phyloP scores from a whole-genome alignment of 805 yeast genomes.

The Cyberlindnera americana region DNA sequence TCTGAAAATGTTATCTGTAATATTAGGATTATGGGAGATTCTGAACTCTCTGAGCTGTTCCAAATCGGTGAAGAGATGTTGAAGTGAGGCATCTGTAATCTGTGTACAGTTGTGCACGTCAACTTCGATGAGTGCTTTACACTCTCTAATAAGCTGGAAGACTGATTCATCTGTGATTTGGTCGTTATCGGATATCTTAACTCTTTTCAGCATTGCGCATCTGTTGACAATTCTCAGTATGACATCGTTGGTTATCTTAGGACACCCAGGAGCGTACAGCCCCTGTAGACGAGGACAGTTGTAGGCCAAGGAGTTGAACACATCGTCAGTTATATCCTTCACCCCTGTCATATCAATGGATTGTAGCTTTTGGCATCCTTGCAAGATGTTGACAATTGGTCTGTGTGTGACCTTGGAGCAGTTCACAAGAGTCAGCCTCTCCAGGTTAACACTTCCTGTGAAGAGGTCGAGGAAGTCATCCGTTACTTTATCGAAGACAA shows the following conservation, averaged over 20 bases:
- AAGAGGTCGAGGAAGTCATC: conserved; percentile 61
- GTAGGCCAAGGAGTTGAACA: conserved; percentile 62
- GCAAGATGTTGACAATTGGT: conserved; percentile 60
- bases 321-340: conserved; percentile 61
- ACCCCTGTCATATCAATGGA: conserved; percentile 87
- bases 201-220: conserved; percentile 76
- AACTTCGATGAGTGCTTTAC: conserved; percentile 81
- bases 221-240: conserved; percentile 52
- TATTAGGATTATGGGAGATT: conserved; percentile 65
- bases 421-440: conserved; percentile 80
- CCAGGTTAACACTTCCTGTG: conserved; percentile 70
- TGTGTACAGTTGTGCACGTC: conserved; percentile 82
- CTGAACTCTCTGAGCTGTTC: conserved; percentile 82
- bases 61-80: conserved; percentile 53
- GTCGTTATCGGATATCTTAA: conserved; percentile 72
- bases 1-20: conserved; percentile 65
- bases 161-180: conserved; percentile 64
- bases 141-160: conserved; percentile 56
- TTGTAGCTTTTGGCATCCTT: conserved; percentile 67
- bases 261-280: conserved; percentile 82
- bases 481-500: conserved; percentile 63
- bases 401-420: conserved; percentile 61
- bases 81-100: conserved; percentile 62
- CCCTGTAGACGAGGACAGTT: conserved; percentile 83
- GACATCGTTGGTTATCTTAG: conserved; percentile 62